Base-by-base conservation (phyloP, 2,329 filamentous ascomycete genomes). In the Verticillium albo-atrum region DNA sequence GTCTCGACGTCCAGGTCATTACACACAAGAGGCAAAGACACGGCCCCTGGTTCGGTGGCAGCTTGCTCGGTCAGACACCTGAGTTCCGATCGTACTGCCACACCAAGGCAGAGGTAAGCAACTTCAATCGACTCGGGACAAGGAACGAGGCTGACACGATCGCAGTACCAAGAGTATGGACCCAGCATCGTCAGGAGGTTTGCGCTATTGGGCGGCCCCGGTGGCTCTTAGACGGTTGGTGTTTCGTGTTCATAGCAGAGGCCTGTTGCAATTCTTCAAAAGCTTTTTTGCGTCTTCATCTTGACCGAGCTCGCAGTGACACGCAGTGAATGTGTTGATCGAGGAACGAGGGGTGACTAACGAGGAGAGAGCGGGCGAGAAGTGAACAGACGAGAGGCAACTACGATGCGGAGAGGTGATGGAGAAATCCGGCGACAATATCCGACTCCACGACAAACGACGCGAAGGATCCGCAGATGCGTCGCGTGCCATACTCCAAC, bases 81-180 rank as follows among this genome's bases (percentile, higher is more conserved):
- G 96, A 99, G 77, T 99, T 99, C 83, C 87, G 92, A 74, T 97
- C 92, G 72, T 99, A 98, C 79, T 99, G 95, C 80, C 96, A 99
- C 77, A 99, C 91, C 60, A 95, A 95, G 81, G 87, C 86, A 30
- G 85, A 88, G 81, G 84, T 86, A 71, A 67, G 80, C 68, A 50
- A 6, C 42, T 9, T n/a, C 17, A 26, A 23, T 25, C 15, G 32
- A 27, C 42, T 30, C 42, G 20, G 25, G n/a, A 12, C 15, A 30
- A 20, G 25, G 4, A 50, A 3, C 20, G n/a, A 25, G 25, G 42
- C 42, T 50, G 20, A 50, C 42, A 50, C 4, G n/a, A 50, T 9
- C 73, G 55, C 76, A 94, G 82, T 97, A 97, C 74, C 91, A 97
- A 76, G 94, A 97, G 80, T 93, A 96, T 73, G 94, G 95, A 20